Conservation (phyloP, 495 filamentous ascomycete species). For the Aspergillus bertholletiae region DNA sequence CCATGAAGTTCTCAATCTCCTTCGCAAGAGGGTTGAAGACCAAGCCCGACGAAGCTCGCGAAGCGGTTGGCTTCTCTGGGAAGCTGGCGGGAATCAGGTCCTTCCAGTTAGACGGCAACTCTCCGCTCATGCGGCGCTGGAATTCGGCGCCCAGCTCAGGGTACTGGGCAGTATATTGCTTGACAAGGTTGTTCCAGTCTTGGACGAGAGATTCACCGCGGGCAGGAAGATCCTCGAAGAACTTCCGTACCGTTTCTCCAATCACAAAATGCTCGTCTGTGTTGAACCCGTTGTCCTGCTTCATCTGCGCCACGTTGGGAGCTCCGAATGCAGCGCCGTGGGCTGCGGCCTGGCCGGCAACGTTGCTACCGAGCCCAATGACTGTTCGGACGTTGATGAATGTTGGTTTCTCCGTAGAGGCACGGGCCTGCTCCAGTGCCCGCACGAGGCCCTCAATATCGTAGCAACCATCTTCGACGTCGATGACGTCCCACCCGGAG, state of each 20-base stretch:
- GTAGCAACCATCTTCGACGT: constrained; percentile 50
- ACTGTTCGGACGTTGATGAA: constrained; percentile 59
- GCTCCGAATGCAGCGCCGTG: constrained; percentile 51
- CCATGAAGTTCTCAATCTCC: constrained; percentile 49
- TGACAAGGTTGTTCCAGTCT: constrained; percentile 45
- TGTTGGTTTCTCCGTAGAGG: constrained; percentile 45
- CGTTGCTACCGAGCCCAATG: constrained; percentile 52
- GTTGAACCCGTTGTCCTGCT: constrained; percentile 44
- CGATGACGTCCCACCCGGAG: constrained; percentile 54
- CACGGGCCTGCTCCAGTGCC: constrained; percentile 43
- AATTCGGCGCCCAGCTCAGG: constrained; percentile 49
- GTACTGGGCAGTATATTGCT: constrained; percentile 34
- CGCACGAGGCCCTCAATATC: constrained; percentile 49
- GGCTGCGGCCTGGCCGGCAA: constrained; percentile 45
- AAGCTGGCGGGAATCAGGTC: constrained; percentile 42
- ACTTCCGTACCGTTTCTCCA: constrained; percentile 40
- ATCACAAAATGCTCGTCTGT: constrained; percentile 45
- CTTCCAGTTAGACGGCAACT: constrained; percentile 41
- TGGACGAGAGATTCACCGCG: constrained; percentile 38
- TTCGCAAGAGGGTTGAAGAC: constrained; percentile 49
- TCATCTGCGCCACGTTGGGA: constrained; percentile 45
- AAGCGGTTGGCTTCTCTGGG: constrained; percentile 45
- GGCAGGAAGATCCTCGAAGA: constrained; percentile 41
- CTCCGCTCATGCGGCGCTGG: constrained; percentile 40
- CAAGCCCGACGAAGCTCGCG: constrained; percentile 45